Evolutionary conservation across 768 basidiomycete species (phyloP), one percentile per base, ranked within the genome.

Genomic region (Phaeotremella skinneri): DNA sequence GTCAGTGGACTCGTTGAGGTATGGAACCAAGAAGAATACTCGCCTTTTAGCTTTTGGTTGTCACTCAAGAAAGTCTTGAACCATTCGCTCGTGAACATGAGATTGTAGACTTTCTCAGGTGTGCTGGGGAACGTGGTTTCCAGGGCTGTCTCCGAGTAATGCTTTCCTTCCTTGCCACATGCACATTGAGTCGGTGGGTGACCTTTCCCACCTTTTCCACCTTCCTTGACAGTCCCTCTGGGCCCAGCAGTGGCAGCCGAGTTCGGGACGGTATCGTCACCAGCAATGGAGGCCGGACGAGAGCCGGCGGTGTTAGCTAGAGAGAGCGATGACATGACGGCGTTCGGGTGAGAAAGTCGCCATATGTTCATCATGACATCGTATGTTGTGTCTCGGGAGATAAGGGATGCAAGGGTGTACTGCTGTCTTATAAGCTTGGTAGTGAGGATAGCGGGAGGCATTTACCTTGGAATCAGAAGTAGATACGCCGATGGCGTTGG

Each of bases 361-460:
- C 96, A 98, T 66, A 97, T 91, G 76, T 94, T 97, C 75, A 84
- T 84, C 42, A 98, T 90, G 52, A 98, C 90, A 78, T 99, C 94
- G 78, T 85, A 93, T 0, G 93, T 92, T 41, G 92, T 91, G 79
- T 99, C 94, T 9, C 94, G 85, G 0, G 92, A 88, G 65, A 98
- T 86, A 82, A 99, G 94, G 14, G 93, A 97, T 0, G 96, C 90
- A 67, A 98, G 98, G 1, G 87, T 89, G 79, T 96, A 91, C 79
- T 93, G 90, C 41, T 55, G 17, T 83, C n/a, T 3, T 6, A 20
- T 2, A 27, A 32, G 25, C 6, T 45, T 11, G 7, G 43, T 20
- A 13, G 11, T n/a, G 23, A 14, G 26, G 17, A n/a, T 20, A 2
- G 9, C 14, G 21, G 30, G 4, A 4, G 2, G 34, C 4, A 43